Base-by-base conservation (phyloP, 208 protist genomes). In the Acanthamoeba triangularis region DNA sequence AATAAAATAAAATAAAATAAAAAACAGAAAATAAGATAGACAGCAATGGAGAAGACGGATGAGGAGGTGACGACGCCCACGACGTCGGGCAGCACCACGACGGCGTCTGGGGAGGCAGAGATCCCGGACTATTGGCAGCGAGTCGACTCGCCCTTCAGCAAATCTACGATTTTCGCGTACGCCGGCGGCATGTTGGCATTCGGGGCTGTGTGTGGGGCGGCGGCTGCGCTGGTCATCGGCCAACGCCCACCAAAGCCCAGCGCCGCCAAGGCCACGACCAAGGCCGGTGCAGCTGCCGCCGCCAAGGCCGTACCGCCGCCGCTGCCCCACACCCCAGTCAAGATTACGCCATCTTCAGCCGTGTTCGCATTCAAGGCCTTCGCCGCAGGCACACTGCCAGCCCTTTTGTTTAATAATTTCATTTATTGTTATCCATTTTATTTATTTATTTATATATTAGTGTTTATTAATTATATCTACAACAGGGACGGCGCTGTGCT, bases 121-220 rank as follows among this genome's bases (percentile, higher is more conserved):
- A 37, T 44, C 16, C 69, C 69, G 16, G 69, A 78, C 69, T 78
- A 78, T 20, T 78, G 69, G 69, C 69, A 78, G 69, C 69, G 69
- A 47, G 69, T 78, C 5, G 69, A 78, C 11, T 78, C 69, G 11
- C 69, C 69, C 30, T 78, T 78, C 30, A 78, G 33, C 69, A 78
- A 78, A n/a, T 8, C 30, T 30, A 35, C n/a, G 30, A 8, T 78
- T 16, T 44, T 78, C 16, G n/a, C 69, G 23, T 78, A 78, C 69
- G 69, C 33, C 69, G 69, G 69, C 25, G 69, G 69, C 69, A 8
- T 78, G 69, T n/a, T 78, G 25, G 69, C 11, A 0, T 44, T 78
- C 20, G 69, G 69, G 0, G 69, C 69, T 2, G 30, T 78, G 37
- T 78, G 69, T 7, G 69, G 69, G 33, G 69, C 69, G 33, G 69